Evolutionary conservation across 345 rosid genomes (phyloP).

Genomic region (Lepidium didymum): DNA sequence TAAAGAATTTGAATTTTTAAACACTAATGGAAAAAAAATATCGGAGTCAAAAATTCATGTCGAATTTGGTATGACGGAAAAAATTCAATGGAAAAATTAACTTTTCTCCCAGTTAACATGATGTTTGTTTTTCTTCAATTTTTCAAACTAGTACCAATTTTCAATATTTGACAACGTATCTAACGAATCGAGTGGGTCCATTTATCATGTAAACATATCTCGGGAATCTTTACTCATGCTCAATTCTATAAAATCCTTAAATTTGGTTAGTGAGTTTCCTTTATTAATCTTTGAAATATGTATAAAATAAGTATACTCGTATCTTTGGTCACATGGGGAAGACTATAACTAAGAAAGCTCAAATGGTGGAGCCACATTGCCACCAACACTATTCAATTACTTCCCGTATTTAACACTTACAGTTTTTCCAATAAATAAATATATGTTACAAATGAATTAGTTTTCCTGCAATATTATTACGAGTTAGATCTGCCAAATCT

Average conservation of each 20-base stretch:
- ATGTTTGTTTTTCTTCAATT: not conserved
- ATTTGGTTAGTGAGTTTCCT: constrained; percentile 11
- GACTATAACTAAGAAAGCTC: constrained; percentile 15
- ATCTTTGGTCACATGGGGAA: constrained; percentile 29
- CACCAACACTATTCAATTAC: constrained; percentile 22
- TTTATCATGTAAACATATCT: constrained; percentile 18
- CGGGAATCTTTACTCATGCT: constrained; percentile 19
- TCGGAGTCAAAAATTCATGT: too few species aligned
- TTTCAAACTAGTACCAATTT: not conserved
- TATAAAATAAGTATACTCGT: not conserved
- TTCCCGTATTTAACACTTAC: not conserved
- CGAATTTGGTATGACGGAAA: too few species aligned
- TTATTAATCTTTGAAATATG: not conserved
- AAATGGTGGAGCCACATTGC: constrained; percentile 28
- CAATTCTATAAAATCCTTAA: constrained; percentile 20
- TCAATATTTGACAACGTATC: not conserved
- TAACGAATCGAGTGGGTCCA: constrained; percentile 18
- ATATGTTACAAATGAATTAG: not conserved
- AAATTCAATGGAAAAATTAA: too few species aligned
- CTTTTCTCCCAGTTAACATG: too few species aligned
- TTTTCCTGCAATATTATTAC: not conserved
- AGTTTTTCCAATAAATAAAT: not conserved
- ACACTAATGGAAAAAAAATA: too few species aligned
- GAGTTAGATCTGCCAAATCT: constrained; percentile 8
- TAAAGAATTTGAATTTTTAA: too few species aligned